Conservation (phyloP, 805 yeast genomes). For the Schizosaccharomyces pombe region ASM294v3 CU329670.1:737001-737500, state of each 20-base stretch:
- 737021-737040: slow-evolving; percentile 13
- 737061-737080: too few species aligned
- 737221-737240: slow-evolving; percentile 31
- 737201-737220: slow-evolving; percentile 15
- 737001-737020: slow-evolving; percentile 16
- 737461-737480: slow-evolving; percentile 21
- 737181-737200: slow-evolving; percentile 12
- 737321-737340: slow-evolving; percentile 36
- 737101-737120: too few species aligned
- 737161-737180: slow-evolving; percentile 13
- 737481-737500: slow-evolving; percentile 29
- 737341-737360: slow-evolving; percentile 36
- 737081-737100: too few species aligned
- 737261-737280: slow-evolving; percentile 70
- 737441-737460: slow-evolving; percentile 34
- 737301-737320: slow-evolving; percentile 42
- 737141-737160: not conserved
- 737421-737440: slow-evolving; percentile 80
- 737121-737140: too few species aligned
- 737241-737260: slow-evolving; percentile 80
- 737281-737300: slow-evolving; percentile 52
- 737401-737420: slow-evolving; percentile 51
- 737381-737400: slow-evolving; percentile 11
- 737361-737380: slow-evolving; percentile 12
- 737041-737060: slow-evolving; percentile 1